Percentiles rank a stretch among this genome's conserved stretches.
Conservation (phyloP, 805 yeast genomes). For the Kodamaea hsintzibuensis region DNA sequence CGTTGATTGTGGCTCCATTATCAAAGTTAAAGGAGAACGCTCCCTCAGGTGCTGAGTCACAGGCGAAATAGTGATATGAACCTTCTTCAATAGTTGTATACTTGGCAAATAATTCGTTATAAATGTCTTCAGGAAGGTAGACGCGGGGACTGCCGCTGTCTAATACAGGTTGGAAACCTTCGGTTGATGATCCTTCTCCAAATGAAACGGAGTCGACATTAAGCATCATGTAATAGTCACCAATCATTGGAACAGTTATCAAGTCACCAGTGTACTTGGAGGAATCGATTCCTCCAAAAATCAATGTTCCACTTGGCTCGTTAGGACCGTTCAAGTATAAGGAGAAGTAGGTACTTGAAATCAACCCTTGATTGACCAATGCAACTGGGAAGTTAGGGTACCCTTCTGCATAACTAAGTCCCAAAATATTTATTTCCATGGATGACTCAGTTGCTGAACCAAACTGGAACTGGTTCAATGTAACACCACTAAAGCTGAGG, state of each 20-base stretch:
- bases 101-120: neutral
- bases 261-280: constrained; percentile 25
- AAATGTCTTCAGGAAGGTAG: constrained; percentile 3
- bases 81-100: neutral
- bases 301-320: constrained; percentile 40
- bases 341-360: constrained; percentile 58
- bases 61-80: neutral
- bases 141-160: constrained; percentile 3
- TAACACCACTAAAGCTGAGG: constrained; percentile 5
- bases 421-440: neutral
- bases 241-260: neutral
- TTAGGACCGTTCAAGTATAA: constrained; percentile 52
- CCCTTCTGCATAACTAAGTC: constrained; percentile 15
- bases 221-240: neutral
- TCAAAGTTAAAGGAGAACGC: constrained; percentile 4
- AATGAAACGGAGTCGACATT: neutral
- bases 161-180: neutral
- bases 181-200: neutral
- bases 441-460: constrained; percentile 7
- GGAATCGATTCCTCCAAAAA: constrained; percentile 37
- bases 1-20: neutral
- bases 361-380: constrained; percentile 58
- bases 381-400: constrained; percentile 70
- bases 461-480: constrained; percentile 7
- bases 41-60: constrained; percentile 6